Evolutionary conservation across 1,284 basidiomycete species (phyloP), one percentile per base, ranked within the genome.

Genomic region (Schizophyllum commune): DNA sequence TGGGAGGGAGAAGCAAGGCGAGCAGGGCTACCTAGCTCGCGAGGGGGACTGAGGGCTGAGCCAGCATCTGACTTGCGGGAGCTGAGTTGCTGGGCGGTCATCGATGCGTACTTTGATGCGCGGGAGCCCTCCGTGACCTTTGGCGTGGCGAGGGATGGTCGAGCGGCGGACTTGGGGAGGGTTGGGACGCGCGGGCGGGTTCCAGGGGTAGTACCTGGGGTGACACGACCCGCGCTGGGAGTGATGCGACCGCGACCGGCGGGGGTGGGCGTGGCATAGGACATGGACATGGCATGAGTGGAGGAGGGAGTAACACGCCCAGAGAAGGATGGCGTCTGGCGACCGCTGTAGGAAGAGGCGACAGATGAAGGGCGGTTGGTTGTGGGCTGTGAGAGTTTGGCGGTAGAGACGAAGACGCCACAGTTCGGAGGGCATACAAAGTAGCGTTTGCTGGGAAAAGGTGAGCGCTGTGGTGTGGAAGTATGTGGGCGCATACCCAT

Each of bases 321-420:
- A 11, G 79, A 78, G 59, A 72, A 66, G 0, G 77, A 79, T 56
- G 83, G 81, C 8, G 83, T 84, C 11, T 77, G 71, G 47, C 85
- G 80, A 56, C 85, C 88, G 64, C 78, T 79, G 61, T 84, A 80
- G 33, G 83, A 85, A 11, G 93, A 94, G 2, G 90, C 86, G 22
- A 90, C 92, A 1, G 93, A 96, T 0, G 88, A 78, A 0, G 94
- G 91, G 17, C 93, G 83, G 27, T 82, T 82, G n/a, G 85, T 83
- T 1, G 90, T 92, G 1, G 91, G 85, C 4, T 83, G 69, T 3
- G 91, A 90, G 22, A 98, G 83, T 71, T 97, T 97, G 56, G 83
- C 78, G 0, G 85, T 80, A 6, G 89, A 85, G 33, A 96, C 89
- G 71, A 98, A 99, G 55, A 99, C 91, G 47, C 96, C 96, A 67